Evolutionary conservation across 139 green algal species (phyloP), one percentile per base, ranked within the genome.

Genomic region (Coelastrella sp.): DNA sequence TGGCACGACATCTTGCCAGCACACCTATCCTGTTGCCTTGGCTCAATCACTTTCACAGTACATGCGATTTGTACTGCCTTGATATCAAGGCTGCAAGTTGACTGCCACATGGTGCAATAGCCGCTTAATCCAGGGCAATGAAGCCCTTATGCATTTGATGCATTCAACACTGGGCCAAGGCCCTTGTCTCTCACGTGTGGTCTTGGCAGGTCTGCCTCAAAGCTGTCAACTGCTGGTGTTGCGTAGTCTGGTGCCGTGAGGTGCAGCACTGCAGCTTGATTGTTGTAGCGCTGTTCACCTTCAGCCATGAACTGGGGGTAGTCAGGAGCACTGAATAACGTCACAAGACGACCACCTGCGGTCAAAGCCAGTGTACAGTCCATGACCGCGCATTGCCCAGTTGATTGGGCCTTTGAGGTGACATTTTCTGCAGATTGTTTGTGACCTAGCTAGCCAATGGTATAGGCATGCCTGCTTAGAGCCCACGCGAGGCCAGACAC

Each of bases 251-350:
- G 95, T 2, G 66, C 91, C 0, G 64, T 85, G 23, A 98, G 94
- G 57, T 97, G 87, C 54, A 94, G 94, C 68, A 98, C 96, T 3
- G 96, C 96, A 1, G 90, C 97, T 88, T 94, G 83, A 90, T 98
- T 98, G 71, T 93, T 77, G 85, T 95, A 97, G 56, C 93, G 91
- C 56, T 80, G 58, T 32, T 73, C 65, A 0, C 66, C 68, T 4
- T 88, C 83, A 59, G 83, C 83, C 66, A 88, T 88, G 68, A 88
- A 88, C 83, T 88, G 83, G 1, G 98, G 97, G 93, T 99, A 99
- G 95, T 99, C 97, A 4, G 98, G 97, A 10, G 98, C 98, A 8
- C 78, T 86, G 94, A 99, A 99, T 0, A 99, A 92, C 3, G 97
- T 99, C 56, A 96, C 86, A 32, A 99, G 94, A 73, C 92, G 88